Base-by-base conservation (phyloP, 305 asterid genomes). In the Striga hermonthica region DNA sequence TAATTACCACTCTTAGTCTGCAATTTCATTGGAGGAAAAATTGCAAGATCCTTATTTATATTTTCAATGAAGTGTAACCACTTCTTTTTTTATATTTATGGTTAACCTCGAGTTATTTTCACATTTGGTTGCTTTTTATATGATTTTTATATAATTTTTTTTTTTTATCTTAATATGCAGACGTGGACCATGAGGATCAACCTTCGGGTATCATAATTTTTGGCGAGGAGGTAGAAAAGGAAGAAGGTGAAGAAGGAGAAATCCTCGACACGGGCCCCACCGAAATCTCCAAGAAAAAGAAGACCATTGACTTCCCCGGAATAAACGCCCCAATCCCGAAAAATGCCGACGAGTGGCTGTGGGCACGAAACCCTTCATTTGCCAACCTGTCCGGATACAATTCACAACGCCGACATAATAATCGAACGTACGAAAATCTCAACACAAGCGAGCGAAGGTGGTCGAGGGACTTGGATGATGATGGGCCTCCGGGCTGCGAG, bases 131-230 rank as follows among this genome's bases (percentile, higher is more conserved):
- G 10, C 47, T 41, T 7, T 1, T 45, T 45, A 13, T 9, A 9
- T 45, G 4, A 9, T 41, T 41, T 41, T 41, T 41, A 7, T 6
- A 41, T 41, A 7, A 10, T 45, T 9, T 4, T 44, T 9, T 4
- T 53, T 53, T 53, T 53, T 16, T 22, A n/a, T n/a, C n/a, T n/a
- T n/a, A n/a, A n/a, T n/a, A n/a, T n/a, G n/a, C n/a, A n/a, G n/a
- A n/a, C n/a, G 70, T 77, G 63, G 88, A 93, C 43, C 75, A 39
- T 37, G 91, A 83, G 66, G 86, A 86, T 59, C 84, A 77, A 74
- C 96, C 99, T 57, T 93, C 99, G 7, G 99, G 99, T 49, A 88
- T 93, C 69, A 93, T 92, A 56, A 93, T 93, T 61, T 93, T 90
- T 75, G 97, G 89, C 34, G 95, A 84, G 15, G 96, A 85, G 66